Evolutionary conservation across 345 rosid genomes (phyloP), one percentile per base, ranked within the genome.

Genomic region (Moringa oleifera): DNA sequence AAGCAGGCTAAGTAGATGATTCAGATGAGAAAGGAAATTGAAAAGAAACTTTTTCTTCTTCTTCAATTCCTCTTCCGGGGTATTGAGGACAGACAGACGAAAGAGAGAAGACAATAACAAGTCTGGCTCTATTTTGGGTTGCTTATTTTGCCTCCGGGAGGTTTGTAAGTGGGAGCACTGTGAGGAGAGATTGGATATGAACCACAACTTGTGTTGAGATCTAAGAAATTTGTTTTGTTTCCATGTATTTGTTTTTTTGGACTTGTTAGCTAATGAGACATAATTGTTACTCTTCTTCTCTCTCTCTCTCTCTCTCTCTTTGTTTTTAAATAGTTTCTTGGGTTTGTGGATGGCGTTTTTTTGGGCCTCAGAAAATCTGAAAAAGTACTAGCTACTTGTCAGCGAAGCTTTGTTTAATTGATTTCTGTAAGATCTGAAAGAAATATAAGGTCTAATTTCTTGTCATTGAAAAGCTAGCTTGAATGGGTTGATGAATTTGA

Each of bases 191-290:
- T 53, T 72, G 67, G 73, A 72, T 81, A 58, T 71, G 57, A 60
- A 75, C 87, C 92, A 86, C 85, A 77, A 77, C 58, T 83, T 69
- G 71, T 45, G 33, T 50, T 49, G 63, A 72, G 71, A 69, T 77
- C 72, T 65, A 59, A 58, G 37, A 25, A 51, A 15, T 61, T 61
- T 68, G 71, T 71, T n/a, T 74, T 69, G 65, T 67, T 57, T 1
- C 12, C 12, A 65, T 53, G 11, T 21, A 49, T 23, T 41, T 58
- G 37, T 57, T 64, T 56, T 22, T 54, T 59, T 22, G 21, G 66
- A 23, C 23, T 33, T 33, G 6, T 4, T 11, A 33, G 37, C 5
- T 11, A 33, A 33, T n/a, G n/a, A n/a, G n/a, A 18, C 31, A 24
- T 59, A 49, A 63, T 64, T 51, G 17, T 51, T 1, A 50, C 9